These are phyloP conservation scores for Colletotrichum cereale DNA, from an alignment of 2,329 filamentous ascomycete species.

Conservation along the genomic window DNA sequence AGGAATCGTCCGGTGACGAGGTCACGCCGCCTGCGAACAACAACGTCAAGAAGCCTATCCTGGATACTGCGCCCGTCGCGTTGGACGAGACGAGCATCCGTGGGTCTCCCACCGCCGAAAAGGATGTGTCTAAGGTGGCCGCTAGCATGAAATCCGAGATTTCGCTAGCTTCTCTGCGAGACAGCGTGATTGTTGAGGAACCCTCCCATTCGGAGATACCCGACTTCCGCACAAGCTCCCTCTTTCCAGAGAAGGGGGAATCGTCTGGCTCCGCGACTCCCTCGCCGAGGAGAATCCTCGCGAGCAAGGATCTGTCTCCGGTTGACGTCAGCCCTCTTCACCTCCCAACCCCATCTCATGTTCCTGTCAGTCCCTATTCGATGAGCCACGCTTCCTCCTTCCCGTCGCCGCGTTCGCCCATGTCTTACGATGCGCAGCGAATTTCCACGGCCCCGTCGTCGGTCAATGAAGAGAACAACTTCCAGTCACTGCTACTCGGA, in stretches of 20 bases:
- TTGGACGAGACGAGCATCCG: constrained; percentile 1
- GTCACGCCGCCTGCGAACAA: constrained; percentile 49
- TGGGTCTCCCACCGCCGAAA: constrained; percentile 60
- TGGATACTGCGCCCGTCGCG: constrained; percentile 35
- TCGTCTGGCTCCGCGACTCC: constrained; percentile 57
- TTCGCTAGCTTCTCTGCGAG: constrained; percentile 64
- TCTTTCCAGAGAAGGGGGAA: constrained; percentile 50
- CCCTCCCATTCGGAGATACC: constrained; percentile 47
- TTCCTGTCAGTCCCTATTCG: constrained; percentile 74
- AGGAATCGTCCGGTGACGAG: constrained; percentile 45
- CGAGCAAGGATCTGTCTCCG: constrained; percentile 61
- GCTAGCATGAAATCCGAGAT: constrained; percentile 61
- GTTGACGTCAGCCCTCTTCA: constrained; percentile 64
- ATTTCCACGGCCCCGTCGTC: constrained; percentile 83
- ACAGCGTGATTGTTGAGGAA: constrained; percentile 65
- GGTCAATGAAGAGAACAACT: constrained; percentile 76
- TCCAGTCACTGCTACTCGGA: constrained; percentile 78
- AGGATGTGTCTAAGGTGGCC: constrained; percentile 51
- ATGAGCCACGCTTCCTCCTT: constrained; percentile 74
- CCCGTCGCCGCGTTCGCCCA: constrained; percentile 76
- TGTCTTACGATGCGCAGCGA: constrained; percentile 78
- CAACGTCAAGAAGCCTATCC: constrained; percentile 42
- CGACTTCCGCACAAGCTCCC: constrained; percentile 55
- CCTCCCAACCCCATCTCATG: constrained; percentile 57
- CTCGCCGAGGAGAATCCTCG: constrained; percentile 58